These are phyloP conservation scores for Prillingera fragicola DNA, from an alignment of 1,284 basidiomycete genomes.

Conservation along the genomic window DNA sequence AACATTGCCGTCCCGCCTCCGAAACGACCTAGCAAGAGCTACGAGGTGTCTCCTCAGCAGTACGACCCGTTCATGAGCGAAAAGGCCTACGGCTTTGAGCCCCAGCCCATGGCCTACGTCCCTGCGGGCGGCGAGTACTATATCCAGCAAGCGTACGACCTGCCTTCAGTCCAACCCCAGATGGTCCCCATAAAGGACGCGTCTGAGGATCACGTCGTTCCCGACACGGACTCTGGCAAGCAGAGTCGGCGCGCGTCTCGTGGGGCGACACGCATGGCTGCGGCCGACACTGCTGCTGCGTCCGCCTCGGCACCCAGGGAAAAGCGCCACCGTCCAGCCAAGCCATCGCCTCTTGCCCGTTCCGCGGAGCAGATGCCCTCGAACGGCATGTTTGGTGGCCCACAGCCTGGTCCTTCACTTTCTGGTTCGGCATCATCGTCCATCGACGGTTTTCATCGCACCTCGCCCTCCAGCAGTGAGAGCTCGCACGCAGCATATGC, in stretches of 20 bases:
- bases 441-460: neutral
- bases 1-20: constrained; percentile 5
- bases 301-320: constrained; percentile 21
- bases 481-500: constrained; percentile 6
- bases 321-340: constrained; percentile 37
- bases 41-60: constrained; percentile 4
- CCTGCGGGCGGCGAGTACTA: constrained; percentile 4
- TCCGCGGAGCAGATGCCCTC: neutral
- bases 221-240: neutral
- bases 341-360: constrained; percentile 41
- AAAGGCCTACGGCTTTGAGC: constrained; percentile 23
- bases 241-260: constrained; percentile 11
- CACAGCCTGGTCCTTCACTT: neutral
- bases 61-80: constrained; percentile 16
- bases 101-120: constrained; percentile 7
- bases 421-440: neutral
- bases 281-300: constrained; percentile 35
- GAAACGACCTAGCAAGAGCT: neutral
- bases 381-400: constrained; percentile 2
- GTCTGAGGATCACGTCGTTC: neutral
- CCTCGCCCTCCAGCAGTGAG: constrained; percentile 1
- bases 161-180: neutral
- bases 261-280: constrained; percentile 29
- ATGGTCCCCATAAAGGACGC: constrained; percentile 1
- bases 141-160: constrained; percentile 14